Base-by-base conservation (phyloP, 371 early-diverging fungal species). In the Smittium mucronatum region DNA sequence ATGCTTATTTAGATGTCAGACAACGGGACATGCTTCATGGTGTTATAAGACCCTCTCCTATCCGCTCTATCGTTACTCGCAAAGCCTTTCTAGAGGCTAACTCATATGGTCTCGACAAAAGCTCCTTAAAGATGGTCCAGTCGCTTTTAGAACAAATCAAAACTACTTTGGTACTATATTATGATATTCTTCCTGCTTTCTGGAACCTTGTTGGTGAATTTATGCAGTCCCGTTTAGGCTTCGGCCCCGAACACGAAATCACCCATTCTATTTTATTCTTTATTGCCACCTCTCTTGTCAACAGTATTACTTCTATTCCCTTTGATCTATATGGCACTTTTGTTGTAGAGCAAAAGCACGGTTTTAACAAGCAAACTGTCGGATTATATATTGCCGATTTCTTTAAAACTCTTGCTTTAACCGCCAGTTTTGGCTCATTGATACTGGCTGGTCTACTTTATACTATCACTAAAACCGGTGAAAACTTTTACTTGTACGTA, bases 331-430 rank as follows among this genome's bases (percentile, higher is more conserved):
- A 94, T 75, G 85, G 82, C 64, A 95, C 92, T 0, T 99, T 99
- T 86, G 93, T 94, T 34, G 84, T 98, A 64, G 99, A 99, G 78
- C 85, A 89, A 73, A 81, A 85, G 25, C 94, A 96, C 77, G 99
- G 98, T 2, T 98, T 98, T 81, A 99, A 99, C 82, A 98, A 98
- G 75, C 90, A 89, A 74, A 96, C 98, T 0, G 34, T 91, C 16
- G 76, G 79, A 0, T 75, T 95, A 64, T 99, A 88, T 76, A 75
- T 95, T 65, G 80, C 82, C 0, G 99, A 99, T 81, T 58, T 87
- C 70, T 47, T 92, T 65, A 98, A 95, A 78, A 81, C 80, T 0
- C 81, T 87, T 28, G 65, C 86, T 25, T 76, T 97, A 31, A 82
- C 84, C 29, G 84, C 79, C 25, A 84, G 83, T 21, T 83, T 98